Evolutionary conservation across 305 asterid species (phyloP).

Genomic region (Fraxinus greggii): DNA sequence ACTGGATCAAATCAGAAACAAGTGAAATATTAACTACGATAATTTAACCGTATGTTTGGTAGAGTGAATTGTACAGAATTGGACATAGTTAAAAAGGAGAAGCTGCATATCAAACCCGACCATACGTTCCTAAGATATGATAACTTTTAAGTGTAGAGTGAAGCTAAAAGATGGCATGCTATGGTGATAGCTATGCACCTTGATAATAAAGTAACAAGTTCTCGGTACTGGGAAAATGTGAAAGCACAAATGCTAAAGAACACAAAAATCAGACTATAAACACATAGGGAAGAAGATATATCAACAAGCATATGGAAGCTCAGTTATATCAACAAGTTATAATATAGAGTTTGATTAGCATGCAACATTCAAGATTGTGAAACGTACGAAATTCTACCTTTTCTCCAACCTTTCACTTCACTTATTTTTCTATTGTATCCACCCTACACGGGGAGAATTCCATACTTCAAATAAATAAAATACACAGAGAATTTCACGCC

Average conservation of each 20-base stretch:
- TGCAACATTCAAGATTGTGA: neutral
- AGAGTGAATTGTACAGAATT: neutral
- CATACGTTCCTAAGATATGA: neutral
- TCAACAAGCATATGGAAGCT: neutral
- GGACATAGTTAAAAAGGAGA: neutral
- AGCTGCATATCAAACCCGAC: neutral
- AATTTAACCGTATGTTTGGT: neutral
- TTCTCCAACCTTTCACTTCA: neutral
- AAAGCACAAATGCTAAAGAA: neutral
- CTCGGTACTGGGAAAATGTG: neutral
- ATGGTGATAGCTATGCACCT: neutral
- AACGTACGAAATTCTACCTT: neutral
- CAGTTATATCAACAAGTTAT: neutral
- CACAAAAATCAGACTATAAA: neutral
- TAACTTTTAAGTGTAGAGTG: neutral
- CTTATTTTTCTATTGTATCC: neutral
- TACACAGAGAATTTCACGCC: neutral
- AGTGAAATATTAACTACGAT: neutral
- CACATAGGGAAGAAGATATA: neutral
- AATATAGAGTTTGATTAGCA: neutral
- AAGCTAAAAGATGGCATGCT: neutral
- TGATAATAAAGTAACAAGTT: neutral
- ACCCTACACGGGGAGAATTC: neutral
- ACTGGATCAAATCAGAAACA: neutral
- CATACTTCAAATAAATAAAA: neutral